A percentile compares a stretch with the other conserved stretches of the same genome.
Conservation (phyloP, 768 basidiomycete genomes). For the Lactifluus pinguis region DNA sequence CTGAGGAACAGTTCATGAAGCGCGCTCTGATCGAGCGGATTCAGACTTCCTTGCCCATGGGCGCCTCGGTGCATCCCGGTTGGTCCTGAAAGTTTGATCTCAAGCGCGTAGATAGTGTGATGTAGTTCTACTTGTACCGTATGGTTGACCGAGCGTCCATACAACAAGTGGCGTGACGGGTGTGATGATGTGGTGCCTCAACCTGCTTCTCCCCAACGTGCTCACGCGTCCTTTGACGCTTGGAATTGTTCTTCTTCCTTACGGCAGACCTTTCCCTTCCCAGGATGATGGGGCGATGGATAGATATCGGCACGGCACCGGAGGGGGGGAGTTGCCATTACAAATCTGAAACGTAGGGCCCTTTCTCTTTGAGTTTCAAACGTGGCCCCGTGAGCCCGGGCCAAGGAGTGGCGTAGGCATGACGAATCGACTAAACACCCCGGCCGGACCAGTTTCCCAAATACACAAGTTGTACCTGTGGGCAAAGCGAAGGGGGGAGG, state of each 20-base stretch:
- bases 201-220: neutral
- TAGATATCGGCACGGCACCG: too few species aligned
- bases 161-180: neutral
- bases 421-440: too few species aligned
- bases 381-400: neutral
- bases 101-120: slow-evolving; percentile 9
- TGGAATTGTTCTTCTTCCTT: neutral
- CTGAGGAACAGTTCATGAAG: slow-evolving; percentile 96
- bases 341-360: neutral
- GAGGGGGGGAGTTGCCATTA: too few species aligned
- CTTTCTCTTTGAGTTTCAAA: neutral
- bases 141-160: neutral
- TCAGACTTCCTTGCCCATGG: slow-evolving; percentile 46
- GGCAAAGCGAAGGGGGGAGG: too few species aligned
- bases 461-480: too few species aligned
- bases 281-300: too few species aligned
- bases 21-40: slow-evolving; percentile 93
- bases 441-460: neutral
- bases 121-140: neutral
- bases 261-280: neutral
- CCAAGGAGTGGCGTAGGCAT: slow-evolving; percentile 6
- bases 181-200: slow-evolving; percentile 7
- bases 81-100: slow-evolving; percentile 9
- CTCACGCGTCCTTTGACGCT: neutral
- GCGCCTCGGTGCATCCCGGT: slow-evolving; percentile 20